Percentiles rank a stretch among this genome's conserved stretches.
Conservation (phyloP, 2,329 filamentous ascomycete genomes). For the Dothideomycetes sp. region DNA sequence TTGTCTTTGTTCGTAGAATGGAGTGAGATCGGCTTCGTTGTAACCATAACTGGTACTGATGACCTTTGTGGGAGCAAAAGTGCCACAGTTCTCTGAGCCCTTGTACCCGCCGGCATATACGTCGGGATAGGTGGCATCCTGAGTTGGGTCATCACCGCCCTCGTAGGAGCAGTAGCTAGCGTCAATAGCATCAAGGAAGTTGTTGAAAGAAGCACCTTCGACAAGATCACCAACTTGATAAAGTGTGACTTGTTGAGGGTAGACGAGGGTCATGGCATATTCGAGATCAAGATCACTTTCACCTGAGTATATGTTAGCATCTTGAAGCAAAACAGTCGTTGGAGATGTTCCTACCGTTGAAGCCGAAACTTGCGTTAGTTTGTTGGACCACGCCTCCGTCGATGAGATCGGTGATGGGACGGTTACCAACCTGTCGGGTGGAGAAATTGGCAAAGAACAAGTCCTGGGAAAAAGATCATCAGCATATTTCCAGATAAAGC, state of each 20-base stretch:
- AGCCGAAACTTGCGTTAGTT: conserved; percentile 27
- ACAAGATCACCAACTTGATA: conserved; percentile 39
- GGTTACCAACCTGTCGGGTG: conserved; percentile 23
- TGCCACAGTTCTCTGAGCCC: conserved; percentile 38
- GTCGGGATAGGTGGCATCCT: conserved; percentile 33
- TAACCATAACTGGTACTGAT: conserved; percentile 47
- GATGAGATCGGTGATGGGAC: conserved; percentile 25
- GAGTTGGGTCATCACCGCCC: conserved; percentile 31
- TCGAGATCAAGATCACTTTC: conserved; percentile 49
- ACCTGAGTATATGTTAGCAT: conserved; percentile 18
- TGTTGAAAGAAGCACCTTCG: conserved; percentile 27
- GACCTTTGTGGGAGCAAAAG: conserved; percentile 40
- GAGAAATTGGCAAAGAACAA: conserved; percentile 30
- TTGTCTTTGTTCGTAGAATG: conserved; percentile 43
- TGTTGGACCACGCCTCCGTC: conserved; percentile 33
- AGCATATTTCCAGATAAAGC: no score
- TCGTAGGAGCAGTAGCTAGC: conserved; percentile 35
- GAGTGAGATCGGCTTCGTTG: conserved; percentile 43
- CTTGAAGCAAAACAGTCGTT: neutral
- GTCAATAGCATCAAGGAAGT: conserved; percentile 39
- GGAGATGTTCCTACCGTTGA: conserved; percentile 26
- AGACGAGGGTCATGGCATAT: conserved; percentile 45
- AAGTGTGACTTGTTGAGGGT: conserved; percentile 43
- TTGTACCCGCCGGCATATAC: conserved; percentile 27
- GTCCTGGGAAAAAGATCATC: no score